phyloP scores from a whole-genome alignment of 2,329 filamentous ascomycete species.

The Fusarium protoensiforme region DNA sequence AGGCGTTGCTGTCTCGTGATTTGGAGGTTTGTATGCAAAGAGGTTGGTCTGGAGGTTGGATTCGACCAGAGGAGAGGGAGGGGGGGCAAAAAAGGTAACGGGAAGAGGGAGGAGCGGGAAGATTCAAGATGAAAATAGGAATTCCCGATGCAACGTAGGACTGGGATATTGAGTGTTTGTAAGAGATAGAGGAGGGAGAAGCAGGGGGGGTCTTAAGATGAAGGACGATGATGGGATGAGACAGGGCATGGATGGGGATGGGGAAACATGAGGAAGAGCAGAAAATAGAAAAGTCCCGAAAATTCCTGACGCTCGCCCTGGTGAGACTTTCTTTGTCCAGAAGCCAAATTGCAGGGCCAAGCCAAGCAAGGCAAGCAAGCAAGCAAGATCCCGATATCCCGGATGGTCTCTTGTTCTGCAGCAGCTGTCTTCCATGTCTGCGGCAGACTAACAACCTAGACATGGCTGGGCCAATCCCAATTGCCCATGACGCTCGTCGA shows the following conservation, averaged over 20 bases:
- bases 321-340: conserved; percentile 9
- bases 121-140: conserved; percentile 14
- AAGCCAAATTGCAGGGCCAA: conserved; percentile 15
- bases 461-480: conserved; percentile 14
- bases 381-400: conserved; percentile 24
- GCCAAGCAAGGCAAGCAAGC: conserved; percentile 27
- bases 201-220: conserved; percentile 8
- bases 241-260: background rate
- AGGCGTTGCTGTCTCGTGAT: conserved; percentile 31
- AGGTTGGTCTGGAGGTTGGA: background rate
- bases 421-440: conserved; percentile 15
- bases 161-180: conserved; percentile 28
- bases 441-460: background rate
- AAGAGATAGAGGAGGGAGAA: conserved; percentile 17
- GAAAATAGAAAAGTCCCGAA: conserved; percentile 26
- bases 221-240: conserved; percentile 8
- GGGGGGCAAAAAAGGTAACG: background rate
- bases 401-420: background rate
- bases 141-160: conserved; percentile 25
- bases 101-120: conserved; percentile 8
- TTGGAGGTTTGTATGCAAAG: background rate
- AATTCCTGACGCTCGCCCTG: conserved; percentile 27
- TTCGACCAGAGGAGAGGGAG: background rate
- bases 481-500: background rate
- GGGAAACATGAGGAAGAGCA: conserved; percentile 14